Evolutionary conservation across 768 basidiomycete species (phyloP).

Genomic region (Naganishia onofrii): DNA sequence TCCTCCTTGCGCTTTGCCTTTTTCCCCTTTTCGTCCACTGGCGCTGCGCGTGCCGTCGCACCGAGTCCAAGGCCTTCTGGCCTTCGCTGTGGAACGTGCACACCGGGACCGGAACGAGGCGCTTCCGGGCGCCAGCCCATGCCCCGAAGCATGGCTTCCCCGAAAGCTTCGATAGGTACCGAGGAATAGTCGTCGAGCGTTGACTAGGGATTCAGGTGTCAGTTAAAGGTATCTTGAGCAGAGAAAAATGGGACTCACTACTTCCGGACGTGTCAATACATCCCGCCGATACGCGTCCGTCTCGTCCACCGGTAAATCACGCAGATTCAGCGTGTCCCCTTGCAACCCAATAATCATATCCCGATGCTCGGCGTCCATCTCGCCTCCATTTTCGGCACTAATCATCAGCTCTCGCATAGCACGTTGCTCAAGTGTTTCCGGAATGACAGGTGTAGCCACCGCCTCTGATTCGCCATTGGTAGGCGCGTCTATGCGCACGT

Average conservation of each 20-base stretch:
- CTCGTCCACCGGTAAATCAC: constrained; percentile 61
- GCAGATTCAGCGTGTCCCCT: constrained; percentile 42
- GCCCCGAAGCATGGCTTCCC: constrained; percentile 84
- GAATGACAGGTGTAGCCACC: constrained; percentile 24
- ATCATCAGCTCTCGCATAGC: constrained; percentile 20
- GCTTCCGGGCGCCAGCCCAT: constrained; percentile 81
- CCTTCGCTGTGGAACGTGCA: constrained; percentile 76
- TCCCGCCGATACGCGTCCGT: constrained; percentile 81
- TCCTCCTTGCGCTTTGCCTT: constrained; percentile 50
- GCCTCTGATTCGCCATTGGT: constrained; percentile 50
- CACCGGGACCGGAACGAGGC: constrained; percentile 61
- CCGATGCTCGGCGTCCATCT: constrained; percentile 36
- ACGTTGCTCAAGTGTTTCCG: constrained; percentile 50
- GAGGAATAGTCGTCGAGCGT: constrained; percentile 82
- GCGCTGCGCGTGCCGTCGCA: constrained; percentile 76
- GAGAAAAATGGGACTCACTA: not conserved
- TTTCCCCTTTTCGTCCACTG: constrained; percentile 49
- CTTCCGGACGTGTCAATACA: constrained; percentile 63
- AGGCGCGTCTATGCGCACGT: constrained; percentile 32
- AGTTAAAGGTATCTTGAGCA: too few species aligned
- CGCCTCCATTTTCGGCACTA: constrained; percentile 34
- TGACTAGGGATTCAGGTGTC: constrained; percentile 51
- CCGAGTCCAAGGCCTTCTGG: constrained; percentile 89
- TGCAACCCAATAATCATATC: constrained; percentile 61
- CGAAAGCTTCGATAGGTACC: constrained; percentile 88